A percentile compares a stretch with the other conserved stretches of the same genome.
phyloP scores from a whole-genome alignment of 2,329 filamentous ascomycete species.

The Calonectria pseudoturangicola region DNA sequence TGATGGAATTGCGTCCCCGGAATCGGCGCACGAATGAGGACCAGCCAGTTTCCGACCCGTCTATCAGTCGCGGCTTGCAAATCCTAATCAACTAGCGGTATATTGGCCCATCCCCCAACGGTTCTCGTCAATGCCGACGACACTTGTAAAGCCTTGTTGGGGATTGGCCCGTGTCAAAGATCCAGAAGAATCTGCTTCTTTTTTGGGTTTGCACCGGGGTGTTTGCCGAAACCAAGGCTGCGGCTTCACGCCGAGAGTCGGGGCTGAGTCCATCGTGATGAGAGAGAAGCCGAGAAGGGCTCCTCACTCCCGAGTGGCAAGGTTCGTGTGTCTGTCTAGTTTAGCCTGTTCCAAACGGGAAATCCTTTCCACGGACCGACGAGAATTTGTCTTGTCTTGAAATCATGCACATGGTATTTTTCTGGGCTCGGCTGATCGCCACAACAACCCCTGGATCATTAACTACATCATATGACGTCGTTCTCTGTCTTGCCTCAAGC shows the following conservation, averaged over 20 bases:
- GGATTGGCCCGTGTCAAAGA: slow-evolving; percentile 26
- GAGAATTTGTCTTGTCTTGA: slow-evolving; percentile 7
- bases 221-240: slow-evolving; percentile 38
- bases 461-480: slow-evolving; percentile 51
- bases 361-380: slow-evolving; percentile 9
- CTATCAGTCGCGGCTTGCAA: slow-evolving; percentile 42
- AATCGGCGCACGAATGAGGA: slow-evolving; percentile 51
- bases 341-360: slow-evolving; percentile 29
- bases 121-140: slow-evolving; percentile 32
- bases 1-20: slow-evolving; percentile 51
- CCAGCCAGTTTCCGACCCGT: slow-evolving; percentile 41
- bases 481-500: slow-evolving; percentile 47
- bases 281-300: slow-evolving; percentile 44
- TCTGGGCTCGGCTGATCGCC: background rate
- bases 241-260: slow-evolving; percentile 29
- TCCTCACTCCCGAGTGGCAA: slow-evolving; percentile 41
- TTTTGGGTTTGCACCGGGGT: slow-evolving; percentile 23
- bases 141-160: slow-evolving; percentile 24
- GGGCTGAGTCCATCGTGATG: slow-evolving; percentile 40
- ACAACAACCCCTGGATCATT: slow-evolving; percentile 16
- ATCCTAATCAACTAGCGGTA: slow-evolving; percentile 45
- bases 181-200: background rate
- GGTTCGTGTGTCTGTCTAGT: slow-evolving; percentile 6
- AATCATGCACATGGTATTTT: slow-evolving; percentile 43
- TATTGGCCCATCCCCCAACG: slow-evolving; percentile 44